These are phyloP conservation scores for Aaosphaeria pasadenensis DNA, from an alignment of 2,329 filamentous ascomycete species.

Conservation along the genomic window DNA sequence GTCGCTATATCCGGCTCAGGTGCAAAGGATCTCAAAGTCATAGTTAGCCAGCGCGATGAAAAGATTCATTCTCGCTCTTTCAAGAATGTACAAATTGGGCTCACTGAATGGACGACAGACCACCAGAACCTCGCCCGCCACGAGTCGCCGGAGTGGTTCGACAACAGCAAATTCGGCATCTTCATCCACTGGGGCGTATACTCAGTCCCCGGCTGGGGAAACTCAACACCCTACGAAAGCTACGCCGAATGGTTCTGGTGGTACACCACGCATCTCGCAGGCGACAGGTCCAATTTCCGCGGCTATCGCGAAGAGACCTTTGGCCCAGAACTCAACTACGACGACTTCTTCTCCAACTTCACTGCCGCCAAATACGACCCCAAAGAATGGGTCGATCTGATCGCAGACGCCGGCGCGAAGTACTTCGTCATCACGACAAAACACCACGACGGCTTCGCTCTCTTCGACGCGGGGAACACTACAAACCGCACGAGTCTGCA, in stretches of 20 bases:
- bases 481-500: slow-evolving; percentile 42
- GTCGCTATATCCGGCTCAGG: slow-evolving; percentile 6
- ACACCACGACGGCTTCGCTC: slow-evolving; percentile 48
- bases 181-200: slow-evolving; percentile 62
- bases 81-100: slow-evolving; percentile 6
- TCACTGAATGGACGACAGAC: slow-evolving; percentile 7
- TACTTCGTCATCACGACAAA: slow-evolving; percentile 47
- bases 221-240: slow-evolving; percentile 36
- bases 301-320: slow-evolving; percentile 51
- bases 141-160: slow-evolving; percentile 46
- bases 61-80: slow-evolving; percentile 1
- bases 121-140: slow-evolving; percentile 10
- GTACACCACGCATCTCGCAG: slow-evolving; percentile 41
- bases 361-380: slow-evolving; percentile 51
- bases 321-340: slow-evolving; percentile 51
- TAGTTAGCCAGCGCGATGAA: slow-evolving; percentile 1
- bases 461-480: slow-evolving; percentile 43
- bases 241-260: slow-evolving; percentile 53
- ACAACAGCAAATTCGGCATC: slow-evolving; percentile 57
- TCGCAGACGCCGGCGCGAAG: slow-evolving; percentile 51
- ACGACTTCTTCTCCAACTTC: slow-evolving; percentile 56
- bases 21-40: slow-evolving; percentile 3
- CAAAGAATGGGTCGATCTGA: slow-evolving; percentile 54
- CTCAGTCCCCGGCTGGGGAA: slow-evolving; percentile 56
- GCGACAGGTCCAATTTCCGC: slow-evolving; percentile 42